Conservation (phyloP, 192 early-diverging fungal genomes). For the Phlyctochytrium arcticum region DNA sequence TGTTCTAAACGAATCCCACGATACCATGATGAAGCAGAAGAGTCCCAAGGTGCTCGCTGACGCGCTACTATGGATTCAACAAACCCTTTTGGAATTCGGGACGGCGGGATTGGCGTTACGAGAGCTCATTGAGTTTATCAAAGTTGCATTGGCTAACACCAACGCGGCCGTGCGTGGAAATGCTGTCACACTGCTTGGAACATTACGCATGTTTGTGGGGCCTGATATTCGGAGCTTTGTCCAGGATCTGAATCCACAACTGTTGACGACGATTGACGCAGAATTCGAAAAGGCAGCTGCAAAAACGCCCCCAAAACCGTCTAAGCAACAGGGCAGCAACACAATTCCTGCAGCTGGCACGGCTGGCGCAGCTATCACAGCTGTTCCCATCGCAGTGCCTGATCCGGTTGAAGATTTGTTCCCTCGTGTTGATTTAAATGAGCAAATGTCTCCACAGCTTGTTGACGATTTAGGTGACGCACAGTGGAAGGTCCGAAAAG, state of each 20-base stretch:
- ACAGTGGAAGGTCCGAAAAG: slow-evolving; percentile 93
- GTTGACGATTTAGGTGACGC: slow-evolving; percentile 68
- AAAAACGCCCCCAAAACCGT: slow-evolving; percentile 59
- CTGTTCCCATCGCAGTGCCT: slow-evolving; percentile 21
- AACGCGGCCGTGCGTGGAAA: slow-evolving; percentile 78
- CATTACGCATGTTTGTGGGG: slow-evolving; percentile 77
- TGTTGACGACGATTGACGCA: slow-evolving; percentile 80
- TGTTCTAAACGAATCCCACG: slow-evolving; percentile 76
- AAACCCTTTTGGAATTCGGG: slow-evolving; percentile 87
- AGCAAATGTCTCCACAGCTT: slow-evolving; percentile 55
- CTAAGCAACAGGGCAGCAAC: slow-evolving; percentile 30
- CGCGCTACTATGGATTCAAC: slow-evolving; percentile 80
- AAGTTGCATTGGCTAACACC: slow-evolving; percentile 74
- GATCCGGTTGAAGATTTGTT: slow-evolving; percentile 80
- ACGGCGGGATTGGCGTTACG: slow-evolving; percentile 70
- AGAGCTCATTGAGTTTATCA: slow-evolving; percentile 80
- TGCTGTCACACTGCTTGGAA: slow-evolving; percentile 76
- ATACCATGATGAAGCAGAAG: slow-evolving; percentile 73
- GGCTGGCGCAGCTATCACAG: slow-evolving; percentile 17
- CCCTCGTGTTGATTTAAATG: slow-evolving; percentile 77
- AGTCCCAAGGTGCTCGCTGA: slow-evolving; percentile 89
- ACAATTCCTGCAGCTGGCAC: no score
- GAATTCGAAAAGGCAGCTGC: slow-evolving; percentile 88
- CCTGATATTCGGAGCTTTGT: slow-evolving; percentile 80
- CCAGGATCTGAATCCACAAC: slow-evolving; percentile 78